Conservation (phyloP, 108 stramenopile genomes). For the Thalassiosira profunda region DNA sequence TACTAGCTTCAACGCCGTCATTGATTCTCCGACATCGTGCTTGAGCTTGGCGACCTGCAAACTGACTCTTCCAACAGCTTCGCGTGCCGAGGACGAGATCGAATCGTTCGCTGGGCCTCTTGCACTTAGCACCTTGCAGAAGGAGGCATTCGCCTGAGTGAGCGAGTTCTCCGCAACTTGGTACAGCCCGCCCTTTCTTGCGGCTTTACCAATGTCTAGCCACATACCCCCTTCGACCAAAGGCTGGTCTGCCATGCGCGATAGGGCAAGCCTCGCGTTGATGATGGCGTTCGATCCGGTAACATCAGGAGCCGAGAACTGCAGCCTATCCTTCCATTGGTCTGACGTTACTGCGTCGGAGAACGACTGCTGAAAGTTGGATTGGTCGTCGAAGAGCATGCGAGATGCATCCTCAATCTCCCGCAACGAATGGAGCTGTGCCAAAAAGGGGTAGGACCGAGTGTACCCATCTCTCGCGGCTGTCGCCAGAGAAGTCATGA, state of each 20-base stretch:
- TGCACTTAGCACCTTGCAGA: slow-evolving; percentile 17
- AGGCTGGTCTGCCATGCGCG: slow-evolving; percentile 60
- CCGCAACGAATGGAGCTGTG: slow-evolving; percentile 71
- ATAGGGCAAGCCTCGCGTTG: slow-evolving; percentile 72
- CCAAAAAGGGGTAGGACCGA: slow-evolving; percentile 66
- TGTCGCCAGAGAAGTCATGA: slow-evolving; percentile 70
- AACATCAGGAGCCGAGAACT: slow-evolving; percentile 29
- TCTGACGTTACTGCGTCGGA: slow-evolving; percentile 44
- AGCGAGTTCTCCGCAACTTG: slow-evolving; percentile 71
- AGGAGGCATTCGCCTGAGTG: slow-evolving; percentile 61
- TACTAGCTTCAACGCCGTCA: slow-evolving; percentile 69
- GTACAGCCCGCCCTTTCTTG: slow-evolving; percentile 65
- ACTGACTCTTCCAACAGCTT: slow-evolving; percentile 47
- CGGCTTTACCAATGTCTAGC: slow-evolving; percentile 66
- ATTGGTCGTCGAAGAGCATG: slow-evolving; percentile 15
- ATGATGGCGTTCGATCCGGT: slow-evolving; percentile 58
- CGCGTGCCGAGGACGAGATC: slow-evolving; percentile 21
- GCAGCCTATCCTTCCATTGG: slow-evolving; percentile 58
- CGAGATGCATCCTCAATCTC: slow-evolving; percentile 72
- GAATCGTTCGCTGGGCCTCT: not conserved
- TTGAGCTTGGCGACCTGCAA: slow-evolving; percentile 87
- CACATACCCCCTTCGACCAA: slow-evolving; percentile 74
- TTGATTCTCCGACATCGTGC: slow-evolving; percentile 61
- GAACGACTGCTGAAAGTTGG: slow-evolving; percentile 18
- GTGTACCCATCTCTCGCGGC: slow-evolving; percentile 81